Evolutionary conservation across 176 grass and related monocot genomes (phyloP), one percentile per base, ranked within the genome.

Genomic region (Calamus simplicifolius): DNA sequence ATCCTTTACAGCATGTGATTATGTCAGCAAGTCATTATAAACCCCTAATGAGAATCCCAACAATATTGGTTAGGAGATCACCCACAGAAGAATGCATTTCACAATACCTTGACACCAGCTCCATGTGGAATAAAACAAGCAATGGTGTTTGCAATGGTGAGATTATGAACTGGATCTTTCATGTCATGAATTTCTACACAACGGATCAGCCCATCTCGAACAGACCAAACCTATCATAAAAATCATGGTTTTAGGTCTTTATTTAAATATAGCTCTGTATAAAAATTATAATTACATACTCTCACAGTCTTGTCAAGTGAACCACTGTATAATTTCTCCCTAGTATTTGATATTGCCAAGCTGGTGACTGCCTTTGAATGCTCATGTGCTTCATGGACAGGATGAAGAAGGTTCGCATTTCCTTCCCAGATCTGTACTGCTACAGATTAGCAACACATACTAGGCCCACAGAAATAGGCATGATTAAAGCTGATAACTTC

Each of bases 321-420:
- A 18, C 85, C 85, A 19, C 80, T 84, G 73, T 52, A 84, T 3
- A 89, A 13, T 27, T 84, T 89, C 43, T 71, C 85, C 29, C 79
- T 72, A 0, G 85, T 57, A 1, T 69, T 68, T 25, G 70, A 58
- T 58, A 77, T 55, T 6, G 67, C 67, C 25, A 89, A 71, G 26
- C 76, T 84, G 65, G 80, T 89, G 61, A 89, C 69, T 19, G 80
- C 73, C 19, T 89, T 89, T 0, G 60, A 54, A 77, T 84, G 85
- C 27, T 89, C 85, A 27, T 75, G 77, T 12, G 73, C 38, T 61
- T 84, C 80, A 16, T 80, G 51, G 15, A 84, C 56, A 0, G 74
- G 77, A 0, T 63, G 69, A 56, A 89, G 80, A 56, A 84, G 71
- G 52, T 68, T 70, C 38, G 77, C 85, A 6, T 62, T 80, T 50